Base-by-base conservation (phyloP, 2,329 filamentous ascomycete species). In the Aureobasidium sp. region DNA sequence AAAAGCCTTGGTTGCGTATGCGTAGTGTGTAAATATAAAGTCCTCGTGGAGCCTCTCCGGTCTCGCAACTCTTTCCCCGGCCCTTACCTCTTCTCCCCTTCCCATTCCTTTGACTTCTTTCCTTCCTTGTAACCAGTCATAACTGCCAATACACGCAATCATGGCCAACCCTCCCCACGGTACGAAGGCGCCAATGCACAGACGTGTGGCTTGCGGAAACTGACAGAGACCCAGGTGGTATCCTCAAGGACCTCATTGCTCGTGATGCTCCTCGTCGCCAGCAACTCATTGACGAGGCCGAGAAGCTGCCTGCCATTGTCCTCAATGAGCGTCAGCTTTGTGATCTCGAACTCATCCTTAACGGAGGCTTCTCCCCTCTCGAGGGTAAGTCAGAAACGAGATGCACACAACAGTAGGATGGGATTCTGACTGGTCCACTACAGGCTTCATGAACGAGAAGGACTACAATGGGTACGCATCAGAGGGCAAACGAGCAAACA, bases 221-320 rank as follows among this genome's bases (percentile, higher is more conserved):
- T 67, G 69, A 71, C 62, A 69, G 49, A 59, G 25, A 37, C 63
- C 39, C 67, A 80, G 93, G 93, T 79, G 94, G 94, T 74, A 82
- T 93, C 82, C 90, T 99, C 73, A 97, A 97, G 88, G 94, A 99
- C 83, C 86, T 99, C 75, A 84, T 97, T 70, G 92, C 91, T 68
- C 89, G 94, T 79, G 94, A 99, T 84, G 84, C 87, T 66, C 89
- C 90, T 69, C 87, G 89, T 73, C 88, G 94, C 68, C 82, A 82
- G 66, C 82, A 96, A 80, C 88, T 99, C 66, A 80, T 81, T 62
- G 84, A 84, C 51, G 94, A 99, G 80, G 89, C 93, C 45, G 92
- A 96, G 82, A 87, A 74, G 36, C 86, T 97, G 49, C 90, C 91
- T 41, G 89, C 93, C 41, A 82, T 99, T 68, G 80, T 88, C 64